Percentiles rank a stretch among this genome's conserved stretches.
phyloP scores from a whole-genome alignment of 2,329 filamentous ascomycete species.

The Colletotrichum agaves region DNA sequence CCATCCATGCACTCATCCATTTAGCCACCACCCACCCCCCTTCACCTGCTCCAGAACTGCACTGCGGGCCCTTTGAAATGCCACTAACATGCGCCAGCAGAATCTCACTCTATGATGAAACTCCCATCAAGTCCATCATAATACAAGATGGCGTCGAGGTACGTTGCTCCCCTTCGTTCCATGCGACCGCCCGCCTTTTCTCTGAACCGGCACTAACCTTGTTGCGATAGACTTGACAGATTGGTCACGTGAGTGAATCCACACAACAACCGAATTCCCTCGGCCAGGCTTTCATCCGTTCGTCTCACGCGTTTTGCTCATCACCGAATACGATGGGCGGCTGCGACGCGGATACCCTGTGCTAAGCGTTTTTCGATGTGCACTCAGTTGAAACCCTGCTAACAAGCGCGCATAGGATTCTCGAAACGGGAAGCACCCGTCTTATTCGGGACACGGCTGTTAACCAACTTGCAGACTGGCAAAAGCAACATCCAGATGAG shows the following conservation, averaged over 20 bases:
- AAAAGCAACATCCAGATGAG: constrained; percentile 97
- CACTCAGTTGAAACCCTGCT: constrained; percentile 8
- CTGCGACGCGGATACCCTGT: background rate
- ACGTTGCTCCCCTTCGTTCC: constrained; percentile 39
- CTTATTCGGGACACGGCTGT: constrained; percentile 97
- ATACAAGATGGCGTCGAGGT: constrained; percentile 68
- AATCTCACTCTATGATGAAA: constrained; percentile 37
- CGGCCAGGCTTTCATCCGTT: background rate
- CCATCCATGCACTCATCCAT: constrained; percentile 11
- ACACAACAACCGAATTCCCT: background rate
- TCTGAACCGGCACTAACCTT: constrained; percentile 43
- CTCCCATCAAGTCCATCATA: constrained; percentile 41
- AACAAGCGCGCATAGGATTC: constrained; percentile 69
- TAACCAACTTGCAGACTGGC: constrained; percentile 95
- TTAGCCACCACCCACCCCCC: background rate
- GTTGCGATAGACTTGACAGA: constrained; percentile 75
- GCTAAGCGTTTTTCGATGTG: background rate
- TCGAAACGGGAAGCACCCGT: constrained; percentile 96
- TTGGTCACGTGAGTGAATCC: constrained; percentile 80
- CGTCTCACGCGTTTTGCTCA: background rate
- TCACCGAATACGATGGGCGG: background rate
- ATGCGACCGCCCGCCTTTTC: constrained; percentile 4
- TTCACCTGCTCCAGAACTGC: constrained; percentile 1
- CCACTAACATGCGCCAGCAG: constrained; percentile 22
- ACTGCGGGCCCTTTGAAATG: background rate